Conservation (phyloP, 371 early-diverging fungal species). For the Mucor mucedo region DNA sequence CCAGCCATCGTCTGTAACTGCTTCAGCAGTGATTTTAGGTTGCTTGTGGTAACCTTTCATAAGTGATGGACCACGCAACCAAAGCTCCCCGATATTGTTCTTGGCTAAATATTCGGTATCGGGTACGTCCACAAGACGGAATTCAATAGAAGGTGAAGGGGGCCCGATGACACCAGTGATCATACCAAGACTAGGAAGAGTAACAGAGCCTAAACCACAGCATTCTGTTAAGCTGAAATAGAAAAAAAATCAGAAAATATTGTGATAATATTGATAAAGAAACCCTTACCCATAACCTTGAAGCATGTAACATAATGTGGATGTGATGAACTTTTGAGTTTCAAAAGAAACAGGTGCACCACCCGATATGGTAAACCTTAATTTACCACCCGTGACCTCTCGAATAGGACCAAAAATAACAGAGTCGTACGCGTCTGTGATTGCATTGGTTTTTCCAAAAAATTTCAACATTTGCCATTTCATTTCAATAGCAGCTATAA, state of each 20-base stretch:
- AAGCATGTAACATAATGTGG: conserved; percentile 75
- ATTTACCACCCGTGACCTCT: conserved; percentile 85
- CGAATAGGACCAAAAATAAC: conserved; percentile 82
- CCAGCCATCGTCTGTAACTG: conserved; percentile 89
- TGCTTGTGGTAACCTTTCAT: conserved; percentile 90
- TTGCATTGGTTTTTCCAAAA: conserved; percentile 62
- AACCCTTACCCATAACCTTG: conserved; percentile 74
- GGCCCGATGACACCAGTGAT: conserved; percentile 72
- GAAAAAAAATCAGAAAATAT: background rate
- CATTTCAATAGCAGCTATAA: conserved; percentile 66
- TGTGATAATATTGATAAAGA: background rate
- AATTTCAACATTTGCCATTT: conserved; percentile 71
- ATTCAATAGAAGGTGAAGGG: conserved; percentile 75
- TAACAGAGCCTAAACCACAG: conserved; percentile 58
- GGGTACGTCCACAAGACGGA: conserved; percentile 84
- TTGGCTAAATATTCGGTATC: conserved; percentile 79
- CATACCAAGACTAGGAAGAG: conserved; percentile 49
- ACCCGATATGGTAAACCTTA: conserved; percentile 85
- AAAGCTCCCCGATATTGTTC: conserved; percentile 81
- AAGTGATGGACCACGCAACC: conserved; percentile 89
- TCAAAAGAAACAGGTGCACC: conserved; percentile 90
- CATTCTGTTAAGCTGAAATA: conserved; percentile 57
- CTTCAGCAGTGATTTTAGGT: conserved; percentile 75
- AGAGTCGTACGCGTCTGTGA: conserved; percentile 73
- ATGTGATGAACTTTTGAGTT: conserved; percentile 84